phyloP scores from a whole-genome alignment of 1,139 yeast species.

The Hyphopichia fennica region DNA sequence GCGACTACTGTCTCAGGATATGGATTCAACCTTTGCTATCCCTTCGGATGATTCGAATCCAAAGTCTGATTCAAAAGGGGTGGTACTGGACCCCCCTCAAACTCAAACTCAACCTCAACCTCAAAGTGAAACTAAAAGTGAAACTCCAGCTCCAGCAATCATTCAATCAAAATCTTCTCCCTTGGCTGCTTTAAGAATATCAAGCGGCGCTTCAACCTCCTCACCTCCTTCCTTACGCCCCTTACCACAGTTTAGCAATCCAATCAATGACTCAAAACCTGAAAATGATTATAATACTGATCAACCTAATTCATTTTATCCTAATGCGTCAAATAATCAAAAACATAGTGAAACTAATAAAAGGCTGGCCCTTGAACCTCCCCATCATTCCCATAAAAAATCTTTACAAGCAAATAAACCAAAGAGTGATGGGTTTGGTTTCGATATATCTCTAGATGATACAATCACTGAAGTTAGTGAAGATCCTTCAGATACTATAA shows the following conservation, averaged over 20 bases:
- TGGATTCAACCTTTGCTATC: neutral
- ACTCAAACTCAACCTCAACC: neutral
- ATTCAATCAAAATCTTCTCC: no score
- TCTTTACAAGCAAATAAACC: neutral
- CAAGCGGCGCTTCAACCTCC: conserved; percentile 2
- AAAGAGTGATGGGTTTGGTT: conserved; percentile 8
- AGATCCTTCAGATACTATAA: neutral
- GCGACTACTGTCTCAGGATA: neutral
- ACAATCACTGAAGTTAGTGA: neutral
- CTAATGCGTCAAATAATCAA: neutral
- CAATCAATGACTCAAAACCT: neutral
- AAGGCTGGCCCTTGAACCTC: conserved; percentile 1
- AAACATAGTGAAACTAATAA: neutral
- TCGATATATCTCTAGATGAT: conserved; percentile 5
- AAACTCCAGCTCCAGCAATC: neutral
- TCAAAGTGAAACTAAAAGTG: neutral
- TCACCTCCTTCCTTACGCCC: no score
- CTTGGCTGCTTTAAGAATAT: conserved; percentile 7
- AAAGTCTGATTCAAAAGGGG: no score
- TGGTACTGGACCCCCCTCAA: no score
- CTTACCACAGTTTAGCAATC: no score
- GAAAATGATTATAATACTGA: no score
- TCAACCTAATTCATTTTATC: neutral
- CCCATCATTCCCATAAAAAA: neutral
- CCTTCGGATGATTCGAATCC: neutral